Conservation (phyloP, 306 rosid species). For the Lathyrus sativus region DNA sequence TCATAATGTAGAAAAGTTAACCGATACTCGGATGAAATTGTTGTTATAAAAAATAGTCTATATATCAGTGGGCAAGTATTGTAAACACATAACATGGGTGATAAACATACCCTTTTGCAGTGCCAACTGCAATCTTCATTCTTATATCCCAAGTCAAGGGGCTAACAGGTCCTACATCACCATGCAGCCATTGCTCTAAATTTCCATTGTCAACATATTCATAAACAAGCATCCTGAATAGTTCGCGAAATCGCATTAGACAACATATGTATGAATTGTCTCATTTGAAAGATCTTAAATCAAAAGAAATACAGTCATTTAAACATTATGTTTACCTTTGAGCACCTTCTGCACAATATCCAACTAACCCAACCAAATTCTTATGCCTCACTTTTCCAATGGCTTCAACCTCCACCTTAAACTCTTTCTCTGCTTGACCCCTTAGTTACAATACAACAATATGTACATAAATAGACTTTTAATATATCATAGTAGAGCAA, state of each 20-base stretch:
- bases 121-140: constrained; percentile 88
- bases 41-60: not conserved
- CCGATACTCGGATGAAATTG: not conserved
- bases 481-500: not conserved
- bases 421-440: constrained; percentile 98
- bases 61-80: not conserved
- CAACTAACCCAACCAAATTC: constrained; percentile 92
- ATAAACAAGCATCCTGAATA: constrained; percentile 89
- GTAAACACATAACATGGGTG: no score
- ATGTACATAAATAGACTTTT: constrained; percentile 23
- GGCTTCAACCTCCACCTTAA: constrained; percentile 97
- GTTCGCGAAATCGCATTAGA: constrained; percentile 10
- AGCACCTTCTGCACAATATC: constrained; percentile 92
- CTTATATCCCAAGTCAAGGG: constrained; percentile 93
- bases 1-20: constrained; percentile 26
- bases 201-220: constrained; percentile 94
- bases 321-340: constrained; percentile 64
- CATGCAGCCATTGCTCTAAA: constrained; percentile 99
- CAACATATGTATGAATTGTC: constrained; percentile 3
- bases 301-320: constrained; percentile 22
- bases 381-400: constrained; percentile 98
- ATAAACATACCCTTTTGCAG: constrained; percentile 79
- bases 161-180: constrained; percentile 88
- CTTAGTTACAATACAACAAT: constrained; percentile 38
- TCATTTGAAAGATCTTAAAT: constrained; percentile 21